Conservation (phyloP, 257 asterid species). For the Lycium ferocissimum region DNA sequence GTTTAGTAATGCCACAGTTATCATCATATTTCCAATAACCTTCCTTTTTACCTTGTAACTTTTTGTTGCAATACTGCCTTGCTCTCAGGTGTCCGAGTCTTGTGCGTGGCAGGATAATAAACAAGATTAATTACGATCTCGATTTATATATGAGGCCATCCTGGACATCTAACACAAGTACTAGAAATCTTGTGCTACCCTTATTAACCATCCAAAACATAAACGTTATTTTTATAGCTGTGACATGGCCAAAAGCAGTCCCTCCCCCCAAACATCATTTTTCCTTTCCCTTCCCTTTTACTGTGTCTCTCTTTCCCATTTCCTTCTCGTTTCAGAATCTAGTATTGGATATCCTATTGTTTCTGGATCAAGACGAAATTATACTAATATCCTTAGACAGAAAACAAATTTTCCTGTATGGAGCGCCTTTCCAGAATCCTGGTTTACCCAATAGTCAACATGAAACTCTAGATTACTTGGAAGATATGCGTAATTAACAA, state of each 20-base stretch:
- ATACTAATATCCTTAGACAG: neutral
- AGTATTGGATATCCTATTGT: neutral
- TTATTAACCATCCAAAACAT: neutral
- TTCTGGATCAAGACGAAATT: neutral
- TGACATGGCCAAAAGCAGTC: neutral
- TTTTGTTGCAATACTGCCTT: slow-evolving; percentile 6
- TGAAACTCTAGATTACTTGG: neutral
- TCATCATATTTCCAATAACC: neutral
- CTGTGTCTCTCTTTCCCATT: slow-evolving; percentile 1
- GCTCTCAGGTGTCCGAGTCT: neutral
- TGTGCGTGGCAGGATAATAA: slow-evolving; percentile 7
- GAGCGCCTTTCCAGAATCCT: slow-evolving; percentile 12
- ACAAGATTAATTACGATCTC: slow-evolving; percentile 8
- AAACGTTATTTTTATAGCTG: neutral
- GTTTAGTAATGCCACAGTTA: slow-evolving; percentile 7
- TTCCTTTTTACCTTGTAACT: slow-evolving; percentile 3
- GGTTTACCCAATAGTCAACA: neutral
- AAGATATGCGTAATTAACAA: neutral
- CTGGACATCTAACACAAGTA: slow-evolving; percentile 2
- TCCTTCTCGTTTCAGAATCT: slow-evolving; percentile 8
- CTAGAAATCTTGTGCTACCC: neutral
- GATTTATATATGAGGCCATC: neutral
- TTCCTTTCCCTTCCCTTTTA: slow-evolving; percentile 11
- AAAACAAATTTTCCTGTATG: neutral
- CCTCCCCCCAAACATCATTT: neutral